phyloP scores from a whole-genome alignment of 345 rosid genomes.

The Cardamine occulta region DNA sequence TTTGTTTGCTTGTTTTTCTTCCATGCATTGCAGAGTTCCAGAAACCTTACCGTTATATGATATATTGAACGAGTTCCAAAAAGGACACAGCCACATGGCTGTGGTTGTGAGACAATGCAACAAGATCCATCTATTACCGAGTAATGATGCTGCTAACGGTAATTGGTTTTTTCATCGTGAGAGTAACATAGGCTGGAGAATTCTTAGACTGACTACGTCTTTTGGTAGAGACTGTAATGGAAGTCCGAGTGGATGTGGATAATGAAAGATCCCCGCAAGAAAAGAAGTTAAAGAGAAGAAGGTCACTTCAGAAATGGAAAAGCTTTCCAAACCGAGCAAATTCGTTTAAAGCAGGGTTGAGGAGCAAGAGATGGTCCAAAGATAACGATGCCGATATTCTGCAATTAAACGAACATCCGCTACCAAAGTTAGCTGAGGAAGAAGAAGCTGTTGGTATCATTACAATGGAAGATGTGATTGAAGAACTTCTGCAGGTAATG shows the following conservation, averaged over 20 bases:
- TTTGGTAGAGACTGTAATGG: slow-evolving; percentile 49
- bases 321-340: slow-evolving; percentile 61
- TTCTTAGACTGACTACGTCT: background rate
- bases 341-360: slow-evolving; percentile 48
- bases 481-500: slow-evolving; percentile 83
- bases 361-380: slow-evolving; percentile 77
- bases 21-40: slow-evolving; percentile 53
- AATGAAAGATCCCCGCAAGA: slow-evolving; percentile 49
- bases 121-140: slow-evolving; percentile 21
- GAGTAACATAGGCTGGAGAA: slow-evolving; percentile 13
- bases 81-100: slow-evolving; percentile 98
- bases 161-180: background rate
- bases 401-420: slow-evolving; percentile 55
- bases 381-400: slow-evolving; percentile 65
- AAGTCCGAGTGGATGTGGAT: slow-evolving; percentile 61
- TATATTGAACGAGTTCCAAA: slow-evolving; percentile 90
- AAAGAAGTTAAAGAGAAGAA: slow-evolving; percentile 53
- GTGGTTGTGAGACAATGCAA: slow-evolving; percentile 64
- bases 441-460: slow-evolving; percentile 86
- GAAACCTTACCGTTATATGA: slow-evolving; percentile 83
- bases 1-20: background rate
- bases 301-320: slow-evolving; percentile 70
- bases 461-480: slow-evolving; percentile 97
- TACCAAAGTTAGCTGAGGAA: slow-evolving; percentile 67
- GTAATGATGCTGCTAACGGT: slow-evolving; percentile 22